Base-by-base conservation (phyloP, 805 yeast genomes). In the Yarrowia yakushimensis region DNA sequence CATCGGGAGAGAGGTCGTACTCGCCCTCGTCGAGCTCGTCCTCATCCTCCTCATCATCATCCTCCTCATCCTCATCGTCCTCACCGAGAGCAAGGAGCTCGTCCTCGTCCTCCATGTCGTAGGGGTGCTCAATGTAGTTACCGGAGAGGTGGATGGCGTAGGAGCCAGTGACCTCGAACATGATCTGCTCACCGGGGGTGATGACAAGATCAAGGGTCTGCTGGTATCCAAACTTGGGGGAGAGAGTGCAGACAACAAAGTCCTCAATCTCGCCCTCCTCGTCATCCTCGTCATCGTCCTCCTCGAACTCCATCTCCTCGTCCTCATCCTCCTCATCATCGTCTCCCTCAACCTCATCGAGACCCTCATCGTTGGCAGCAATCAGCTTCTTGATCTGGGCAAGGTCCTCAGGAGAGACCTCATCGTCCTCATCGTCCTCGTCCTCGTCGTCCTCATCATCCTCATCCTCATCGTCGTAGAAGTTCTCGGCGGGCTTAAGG, bases 111-210 rank as follows among this genome's bases (percentile, higher is more conserved):
- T 79, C 83, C 61, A 83, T 87, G 72, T 92, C 97, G 71, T 85
- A 90, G 75, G 98, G 97, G 77, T 92, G 97, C 76, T 89, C 96
- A 72, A 94, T 87, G 78, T 87, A 91, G 86, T 94, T 93, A 80
- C 99, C 99, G 69, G 89, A 81, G 70, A 94, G 79, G 76, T 93
- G 96, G 68, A 94, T 81, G 68, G 96, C 88, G 80, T 91, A 93
- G 27, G 97, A 90, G 73, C 99, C 99, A 66, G 97, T 88, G 63
- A 89, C 97, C 72, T 90, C 96, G 72, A 94, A 94, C 80, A 81
- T 85, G 66, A 94, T 90, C 73, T 92, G 96, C 79, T 94, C 99
- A 71, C 86, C 93, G 71, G 98, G 96, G 62, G 87, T 82, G 72
- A 94, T 87, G 71, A 96, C 89, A 67, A 94, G 78, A 73, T 94